These are phyloP conservation scores for Botrytis fabae DNA, from an alignment of 2,329 filamentous ascomycete genomes.

Conservation along the genomic window DNA sequence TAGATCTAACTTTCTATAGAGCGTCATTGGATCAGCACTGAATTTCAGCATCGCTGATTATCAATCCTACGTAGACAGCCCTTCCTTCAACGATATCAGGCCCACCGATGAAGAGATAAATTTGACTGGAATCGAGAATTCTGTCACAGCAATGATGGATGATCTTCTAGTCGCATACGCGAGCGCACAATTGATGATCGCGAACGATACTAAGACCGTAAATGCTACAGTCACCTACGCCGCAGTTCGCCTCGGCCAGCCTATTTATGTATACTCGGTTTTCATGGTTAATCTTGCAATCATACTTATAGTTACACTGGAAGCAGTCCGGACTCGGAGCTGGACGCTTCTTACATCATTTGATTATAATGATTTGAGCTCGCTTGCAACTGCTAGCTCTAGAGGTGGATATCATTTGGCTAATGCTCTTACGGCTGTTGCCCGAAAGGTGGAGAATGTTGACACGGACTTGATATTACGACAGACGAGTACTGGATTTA, in stretches of 20 bases:
- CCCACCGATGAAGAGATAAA: constrained; percentile 14
- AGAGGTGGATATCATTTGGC: neutral
- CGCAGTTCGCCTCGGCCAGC: constrained; percentile 18
- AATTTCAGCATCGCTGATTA: constrained; percentile 25
- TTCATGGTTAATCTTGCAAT: constrained; percentile 13
- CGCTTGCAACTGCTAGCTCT: neutral
- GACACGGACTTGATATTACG: neutral
- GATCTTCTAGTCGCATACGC: constrained; percentile 40
- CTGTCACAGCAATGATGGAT: constrained; percentile 23
- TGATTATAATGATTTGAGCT: constrained; percentile 1
- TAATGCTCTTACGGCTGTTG: neutral
- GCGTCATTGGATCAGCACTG: constrained; percentile 20
- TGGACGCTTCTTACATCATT: constrained; percentile 13
- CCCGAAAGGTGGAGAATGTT: neutral
- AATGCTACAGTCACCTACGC: neutral
- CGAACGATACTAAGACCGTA: constrained; percentile 17
- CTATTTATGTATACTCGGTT: constrained; percentile 14
- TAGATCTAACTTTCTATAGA: neutral
- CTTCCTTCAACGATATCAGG: neutral
- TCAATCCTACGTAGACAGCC: neutral
- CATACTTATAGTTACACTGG: constrained; percentile 17
- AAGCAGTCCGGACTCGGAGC: constrained; percentile 16
- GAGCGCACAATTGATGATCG: constrained; percentile 42
- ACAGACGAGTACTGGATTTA: neutral
- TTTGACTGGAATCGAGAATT: constrained; percentile 15